A percentile compares a stretch with the other conserved stretches of the same genome.
phyloP scores from a whole-genome alignment of 768 basidiomycete genomes.

The Trametes punicea region DNA sequence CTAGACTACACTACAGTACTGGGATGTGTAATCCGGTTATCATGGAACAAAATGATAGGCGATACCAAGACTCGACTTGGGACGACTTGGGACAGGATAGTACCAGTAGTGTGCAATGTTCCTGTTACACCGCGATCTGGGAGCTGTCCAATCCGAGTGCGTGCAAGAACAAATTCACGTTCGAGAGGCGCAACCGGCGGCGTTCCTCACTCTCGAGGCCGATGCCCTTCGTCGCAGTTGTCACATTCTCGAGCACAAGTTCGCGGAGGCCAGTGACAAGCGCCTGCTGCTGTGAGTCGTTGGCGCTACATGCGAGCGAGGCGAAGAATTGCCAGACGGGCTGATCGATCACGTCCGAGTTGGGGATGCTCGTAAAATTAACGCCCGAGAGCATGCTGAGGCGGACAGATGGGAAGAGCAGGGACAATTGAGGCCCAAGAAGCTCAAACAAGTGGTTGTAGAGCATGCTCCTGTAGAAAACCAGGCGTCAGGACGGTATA shows the following conservation, averaged over 20 bases:
- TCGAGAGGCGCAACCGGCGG: conserved; percentile 75
- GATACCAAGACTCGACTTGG: neutral
- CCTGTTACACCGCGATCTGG: conserved; percentile 52
- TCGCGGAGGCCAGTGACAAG: conserved; percentile 85
- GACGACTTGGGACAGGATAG: neutral
- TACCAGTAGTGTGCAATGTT: neutral
- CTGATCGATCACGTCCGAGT: conserved; percentile 72
- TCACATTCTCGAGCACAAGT: conserved; percentile 89
- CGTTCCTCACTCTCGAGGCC: conserved; percentile 66
- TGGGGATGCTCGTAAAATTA: conserved; percentile 34
- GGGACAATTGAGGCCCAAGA: conserved; percentile 69
- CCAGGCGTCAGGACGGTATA: neutral
- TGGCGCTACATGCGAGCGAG: conserved; percentile 80
- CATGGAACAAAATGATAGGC: neutral
- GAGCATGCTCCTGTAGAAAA: conserved; percentile 66
- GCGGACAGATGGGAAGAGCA: conserved; percentile 89
- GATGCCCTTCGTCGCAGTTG: conserved; percentile 75
- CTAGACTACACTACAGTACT: conserved; percentile 15
- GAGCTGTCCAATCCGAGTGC: conserved; percentile 72
- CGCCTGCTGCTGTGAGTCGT: conserved; percentile 81
- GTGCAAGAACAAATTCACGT: conserved; percentile 89
- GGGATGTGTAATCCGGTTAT: conserved; percentile 8
- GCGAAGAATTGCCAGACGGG: conserved; percentile 96
- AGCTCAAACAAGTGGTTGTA: conserved; percentile 86
- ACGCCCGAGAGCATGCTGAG: conserved; percentile 45